phyloP scores from a whole-genome alignment of 176 grass and related monocot genomes.

The Bonia amplexicaulis region DNA sequence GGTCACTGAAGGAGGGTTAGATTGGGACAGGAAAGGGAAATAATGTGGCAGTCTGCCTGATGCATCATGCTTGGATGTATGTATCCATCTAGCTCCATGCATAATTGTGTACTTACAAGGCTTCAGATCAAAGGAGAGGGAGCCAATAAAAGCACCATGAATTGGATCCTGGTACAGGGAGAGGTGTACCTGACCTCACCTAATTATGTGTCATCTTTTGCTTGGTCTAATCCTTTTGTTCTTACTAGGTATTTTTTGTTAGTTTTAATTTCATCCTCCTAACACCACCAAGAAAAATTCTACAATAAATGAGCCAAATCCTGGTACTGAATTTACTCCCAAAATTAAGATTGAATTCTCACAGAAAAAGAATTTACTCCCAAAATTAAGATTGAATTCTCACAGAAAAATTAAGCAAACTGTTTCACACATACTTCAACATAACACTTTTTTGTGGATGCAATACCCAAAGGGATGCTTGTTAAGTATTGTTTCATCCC shows the following conservation, averaged over 20 bases:
- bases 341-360: neutral
- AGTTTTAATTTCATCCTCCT: neutral
- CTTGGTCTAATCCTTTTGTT: conserved; percentile 35
- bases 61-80: neutral
- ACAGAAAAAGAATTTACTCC: neutral
- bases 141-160: conserved; percentile 23
- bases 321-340: neutral
- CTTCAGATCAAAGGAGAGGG: conserved; percentile 12
- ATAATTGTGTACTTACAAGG: conserved; percentile 1
- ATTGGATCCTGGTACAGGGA: conserved; percentile 30
- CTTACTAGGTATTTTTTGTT: neutral
- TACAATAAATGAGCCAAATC: neutral
- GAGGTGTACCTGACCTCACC: neutral
- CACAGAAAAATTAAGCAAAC: neutral
- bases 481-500: neutral
- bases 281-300: neutral
- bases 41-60: conserved; percentile 18
- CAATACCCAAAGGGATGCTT: neutral
- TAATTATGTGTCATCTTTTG: conserved; percentile 11
- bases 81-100: neutral
- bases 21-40: conserved; percentile 3
- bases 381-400: neutral
- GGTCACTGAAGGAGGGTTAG: neutral
- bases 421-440: neutral
- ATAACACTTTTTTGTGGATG: neutral